Evolutionary conservation across 345 rosid species (phyloP).

Genomic region (Euphorbia lathyris): DNA sequence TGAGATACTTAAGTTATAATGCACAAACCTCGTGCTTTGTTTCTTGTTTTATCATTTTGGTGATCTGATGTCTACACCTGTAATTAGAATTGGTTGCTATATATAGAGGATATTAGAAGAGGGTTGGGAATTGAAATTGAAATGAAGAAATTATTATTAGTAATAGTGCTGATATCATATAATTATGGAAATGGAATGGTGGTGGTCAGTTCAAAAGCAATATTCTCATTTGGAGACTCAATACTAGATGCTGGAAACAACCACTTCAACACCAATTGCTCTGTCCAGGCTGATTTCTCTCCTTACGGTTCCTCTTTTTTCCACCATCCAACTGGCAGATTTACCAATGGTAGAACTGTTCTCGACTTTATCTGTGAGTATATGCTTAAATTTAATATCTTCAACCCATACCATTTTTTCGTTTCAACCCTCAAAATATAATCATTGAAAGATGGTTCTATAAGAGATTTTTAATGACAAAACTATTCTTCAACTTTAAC

Average conservation of each 20-base stretch:
- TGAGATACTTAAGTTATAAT: background rate
- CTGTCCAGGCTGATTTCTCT: slow-evolving; percentile 65
- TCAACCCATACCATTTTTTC: too few relatives aligned
- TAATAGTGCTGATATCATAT: background rate
- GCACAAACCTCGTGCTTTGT: background rate
- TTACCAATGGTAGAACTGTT: slow-evolving; percentile 68
- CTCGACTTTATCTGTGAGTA: slow-evolving; percentile 56
- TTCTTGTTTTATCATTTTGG: background rate
- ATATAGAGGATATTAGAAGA: background rate
- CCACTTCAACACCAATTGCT: slow-evolving; percentile 56
- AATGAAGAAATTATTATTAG: background rate
- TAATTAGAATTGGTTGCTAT: background rate
- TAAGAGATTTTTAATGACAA: too few relatives aligned
- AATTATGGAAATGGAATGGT: background rate
- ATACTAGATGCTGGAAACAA: slow-evolving; percentile 67
- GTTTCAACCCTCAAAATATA: too few relatives aligned
- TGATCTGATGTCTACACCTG: too few relatives aligned
- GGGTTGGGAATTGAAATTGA: background rate
- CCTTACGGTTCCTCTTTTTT: slow-evolving; percentile 70
- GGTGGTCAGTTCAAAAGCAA: slow-evolving; percentile 30
- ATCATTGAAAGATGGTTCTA: too few relatives aligned
- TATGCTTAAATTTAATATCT: too few relatives aligned
- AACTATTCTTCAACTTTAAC: too few relatives aligned
- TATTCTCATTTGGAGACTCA: slow-evolving; percentile 69
- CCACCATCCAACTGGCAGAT: slow-evolving; percentile 66